Base-by-base conservation (phyloP, 495 filamentous ascomycete genomes). In the Penicillium samsonianum region DNA sequence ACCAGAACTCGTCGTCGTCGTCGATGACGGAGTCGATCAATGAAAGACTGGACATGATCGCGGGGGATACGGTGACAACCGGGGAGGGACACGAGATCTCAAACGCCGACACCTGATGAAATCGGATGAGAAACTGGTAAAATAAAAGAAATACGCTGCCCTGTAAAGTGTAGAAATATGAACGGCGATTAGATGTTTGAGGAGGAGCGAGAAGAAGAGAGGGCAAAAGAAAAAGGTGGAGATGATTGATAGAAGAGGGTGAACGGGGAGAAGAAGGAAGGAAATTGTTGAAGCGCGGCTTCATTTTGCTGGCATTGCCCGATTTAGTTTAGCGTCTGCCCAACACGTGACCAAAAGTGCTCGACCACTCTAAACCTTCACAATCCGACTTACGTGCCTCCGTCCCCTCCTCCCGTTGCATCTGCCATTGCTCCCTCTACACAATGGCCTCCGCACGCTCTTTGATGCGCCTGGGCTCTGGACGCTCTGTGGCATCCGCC, bases 21-120 rank as follows among this genome's bases (percentile, higher is more conserved):
- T 99, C 95, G 72, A 98, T 91, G 80, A 96, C 95, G 65, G 87
- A 90, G 71, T 99, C 95, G 75, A 96, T 92, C 63, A 90, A 88
- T 73, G 83, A 74, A 63, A 80, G 79, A 72, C 66, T 76, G 42
- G 78, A 82, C 87, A 92, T 82, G 73, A 69, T 74, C 60, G 63
- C 55, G 45, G 42, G 54, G 48, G 49, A 57, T 41, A 28, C 43
- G 65, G 67, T 60, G 64, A 65, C 37, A 63, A 64, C 33, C 55
- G 58, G 65, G 62, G 55, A 66, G 57, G 59, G 58, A 62, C 41
- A 60, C 59, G 58, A 48, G 56, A 62, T 61, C 62, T 60, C 60
- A 50, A 69, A 71, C 61, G 67, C 67, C 60, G 63, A 65, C 47
- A 67, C 65, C 55, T 61, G 60, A 65, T 65, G 35, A 46, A 72